Percentiles rank a stretch among this genome's conserved stretches.
These are phyloP conservation scores for Orbilia ellipsospora DNA, from an alignment of 2,329 filamentous ascomycete species.

Conservation along the genomic window DNA sequence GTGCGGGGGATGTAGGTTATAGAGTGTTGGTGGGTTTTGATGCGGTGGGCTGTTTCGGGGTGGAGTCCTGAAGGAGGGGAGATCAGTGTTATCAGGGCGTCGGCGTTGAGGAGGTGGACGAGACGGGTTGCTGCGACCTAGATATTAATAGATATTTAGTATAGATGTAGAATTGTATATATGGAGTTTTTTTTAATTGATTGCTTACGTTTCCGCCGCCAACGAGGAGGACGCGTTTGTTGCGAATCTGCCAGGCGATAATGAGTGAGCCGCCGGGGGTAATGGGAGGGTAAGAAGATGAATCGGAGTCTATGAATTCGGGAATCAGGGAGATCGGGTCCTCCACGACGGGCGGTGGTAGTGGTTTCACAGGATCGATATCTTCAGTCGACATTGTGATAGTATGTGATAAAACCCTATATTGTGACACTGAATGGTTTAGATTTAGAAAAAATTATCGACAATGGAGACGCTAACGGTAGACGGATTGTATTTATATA, in stretches of 20 bases:
- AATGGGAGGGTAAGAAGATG: slow-evolving; percentile 75
- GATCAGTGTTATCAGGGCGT: slow-evolving; percentile 87
- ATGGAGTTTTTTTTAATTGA: background rate
- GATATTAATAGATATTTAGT: slow-evolving; percentile 41
- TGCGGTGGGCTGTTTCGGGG: slow-evolving; percentile 84
- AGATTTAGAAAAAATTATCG: background rate
- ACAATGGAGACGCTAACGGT: background rate
- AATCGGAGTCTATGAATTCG: slow-evolving; percentile 38
- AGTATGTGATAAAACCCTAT: background rate
- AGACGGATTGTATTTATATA: too few species aligned
- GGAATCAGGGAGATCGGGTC: slow-evolving; percentile 39
- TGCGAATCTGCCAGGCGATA: slow-evolving; percentile 92
- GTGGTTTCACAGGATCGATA: background rate
- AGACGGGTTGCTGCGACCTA: slow-evolving; percentile 96
- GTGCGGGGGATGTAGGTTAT: slow-evolving; percentile 83
- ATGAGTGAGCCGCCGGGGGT: slow-evolving; percentile 93
- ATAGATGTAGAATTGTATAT: slow-evolving; percentile 35
- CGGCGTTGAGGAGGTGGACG: slow-evolving; percentile 91
- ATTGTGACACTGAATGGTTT: background rate
- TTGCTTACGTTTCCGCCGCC: slow-evolving; percentile 88
- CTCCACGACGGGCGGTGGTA: background rate
- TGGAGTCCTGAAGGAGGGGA: slow-evolving; percentile 83
- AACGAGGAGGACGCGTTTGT: slow-evolving; percentile 89
- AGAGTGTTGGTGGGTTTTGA: slow-evolving; percentile 72
- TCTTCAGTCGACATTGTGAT: background rate